Evolutionary conservation across 169 alveolate species (phyloP).

Genomic region (Plasmodium fragile): DNA sequence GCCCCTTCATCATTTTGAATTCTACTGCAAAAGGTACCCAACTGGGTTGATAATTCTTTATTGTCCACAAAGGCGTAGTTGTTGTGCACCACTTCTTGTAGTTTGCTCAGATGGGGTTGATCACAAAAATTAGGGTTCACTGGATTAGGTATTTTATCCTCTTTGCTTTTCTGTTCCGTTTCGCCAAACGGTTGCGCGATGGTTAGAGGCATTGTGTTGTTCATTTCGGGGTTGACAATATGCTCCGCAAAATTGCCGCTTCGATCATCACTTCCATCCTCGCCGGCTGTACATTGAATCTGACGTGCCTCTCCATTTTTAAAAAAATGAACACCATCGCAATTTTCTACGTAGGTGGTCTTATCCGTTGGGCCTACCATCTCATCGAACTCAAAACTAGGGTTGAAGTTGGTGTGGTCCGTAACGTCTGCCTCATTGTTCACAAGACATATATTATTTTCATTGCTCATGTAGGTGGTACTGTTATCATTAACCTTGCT

Average conservation of each 20-base stretch:
- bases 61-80: constrained; percentile 14
- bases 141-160: background rate
- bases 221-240: background rate
- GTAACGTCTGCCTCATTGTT: background rate
- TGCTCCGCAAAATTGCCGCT: background rate
- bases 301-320: background rate
- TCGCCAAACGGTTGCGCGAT: background rate
- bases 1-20: background rate
- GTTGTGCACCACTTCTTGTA: background rate
- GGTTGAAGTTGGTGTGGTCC: background rate
- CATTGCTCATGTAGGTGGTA: background rate
- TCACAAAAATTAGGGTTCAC: background rate
- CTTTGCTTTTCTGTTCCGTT: background rate
- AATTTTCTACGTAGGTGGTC: background rate
- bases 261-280: background rate
- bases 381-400: background rate
- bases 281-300: background rate
- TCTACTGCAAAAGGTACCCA: constrained; percentile 14
- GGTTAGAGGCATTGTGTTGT: background rate
- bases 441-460: background rate
- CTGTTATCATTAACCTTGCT: background rate
- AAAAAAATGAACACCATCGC: background rate
- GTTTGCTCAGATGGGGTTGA: background rate
- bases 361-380: background rate
- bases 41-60: background rate